Percentiles rank a stretch among this genome's conserved stretches.
These are phyloP conservation scores for Capsicum baccatum DNA, from an alignment of 257 asterid genomes.

Conservation along the genomic window DNA sequence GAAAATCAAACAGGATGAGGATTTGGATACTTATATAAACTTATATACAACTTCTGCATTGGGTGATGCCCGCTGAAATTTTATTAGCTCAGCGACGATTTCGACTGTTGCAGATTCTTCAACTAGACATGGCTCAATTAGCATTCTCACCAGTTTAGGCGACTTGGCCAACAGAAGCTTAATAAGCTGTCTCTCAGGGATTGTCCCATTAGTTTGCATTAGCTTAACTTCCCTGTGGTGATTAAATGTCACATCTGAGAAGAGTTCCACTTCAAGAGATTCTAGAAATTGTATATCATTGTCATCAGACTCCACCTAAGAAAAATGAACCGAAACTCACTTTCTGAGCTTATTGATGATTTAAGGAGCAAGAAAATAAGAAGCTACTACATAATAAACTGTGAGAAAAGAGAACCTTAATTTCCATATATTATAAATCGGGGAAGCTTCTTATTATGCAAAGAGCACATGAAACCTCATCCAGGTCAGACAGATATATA, in stretches of 20 bases:
- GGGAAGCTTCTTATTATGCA: conserved; percentile 19
- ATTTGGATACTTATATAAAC: conserved; percentile 12
- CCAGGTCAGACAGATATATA: neutral
- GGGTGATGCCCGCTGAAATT: conserved; percentile 16
- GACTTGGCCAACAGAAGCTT: conserved; percentile 24
- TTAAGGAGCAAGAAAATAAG: neutral
- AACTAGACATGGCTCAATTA: conserved; percentile 17
- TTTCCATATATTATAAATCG: neutral
- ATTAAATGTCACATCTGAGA: conserved; percentile 17
- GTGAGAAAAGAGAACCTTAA: neutral
- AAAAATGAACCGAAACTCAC: neutral
- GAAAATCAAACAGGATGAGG: neutral
- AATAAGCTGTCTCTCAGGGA: conserved; percentile 22
- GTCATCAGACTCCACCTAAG: conserved; percentile 10
- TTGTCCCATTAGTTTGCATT: conserved; percentile 4
- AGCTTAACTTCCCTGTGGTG: conserved; percentile 23
- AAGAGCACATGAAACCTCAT: conserved; percentile 24
- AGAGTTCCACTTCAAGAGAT: neutral
- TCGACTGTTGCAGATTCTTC: neutral
- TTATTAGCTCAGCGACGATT: neutral
- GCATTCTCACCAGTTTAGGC: neutral
- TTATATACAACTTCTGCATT: neutral
- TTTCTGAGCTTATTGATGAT: neutral
- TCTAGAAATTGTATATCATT: neutral
- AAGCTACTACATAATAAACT: neutral